Conservation (phyloP, 148 eudicot species). For the Heliamphora exappendiculata region DNA sequence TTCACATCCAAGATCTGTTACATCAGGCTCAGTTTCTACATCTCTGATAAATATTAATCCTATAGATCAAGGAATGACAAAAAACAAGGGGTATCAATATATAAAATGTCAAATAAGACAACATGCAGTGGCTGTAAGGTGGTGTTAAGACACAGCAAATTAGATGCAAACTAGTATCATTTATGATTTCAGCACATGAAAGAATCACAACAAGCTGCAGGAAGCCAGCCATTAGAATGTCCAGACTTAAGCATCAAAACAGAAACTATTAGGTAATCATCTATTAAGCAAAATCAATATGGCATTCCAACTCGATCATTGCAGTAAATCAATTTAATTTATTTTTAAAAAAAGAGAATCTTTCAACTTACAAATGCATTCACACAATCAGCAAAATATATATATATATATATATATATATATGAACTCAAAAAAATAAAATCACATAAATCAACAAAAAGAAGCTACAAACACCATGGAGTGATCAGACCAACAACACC, state of each 20-base stretch:
- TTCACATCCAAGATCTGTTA: not conserved
- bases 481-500: constrained; percentile 97
- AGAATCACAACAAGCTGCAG: constrained; percentile 4
- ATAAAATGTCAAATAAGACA: constrained; percentile 4
- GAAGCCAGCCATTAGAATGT: not conserved
- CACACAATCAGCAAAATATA: no score
- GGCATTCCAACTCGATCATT: not conserved
- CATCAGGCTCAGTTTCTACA: not conserved
- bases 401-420: no score
- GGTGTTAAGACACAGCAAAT: not conserved
- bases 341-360: not conserved
- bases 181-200: not conserved
- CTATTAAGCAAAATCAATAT: not conserved
- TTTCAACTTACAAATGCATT: not conserved
- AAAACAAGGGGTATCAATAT: not conserved
- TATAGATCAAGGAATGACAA: not conserved
- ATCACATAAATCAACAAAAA: not conserved
- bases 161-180: not conserved
- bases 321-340: not conserved
- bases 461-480: constrained; percentile 60
- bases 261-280: not conserved
- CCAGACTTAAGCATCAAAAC: not conserved
- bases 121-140: not conserved
- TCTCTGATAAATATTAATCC: not conserved
- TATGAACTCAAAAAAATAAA: not conserved